Evolutionary conservation across 75 land plant species (phyloP).

Genomic region (Pseudotsuga menziesii): DNA sequence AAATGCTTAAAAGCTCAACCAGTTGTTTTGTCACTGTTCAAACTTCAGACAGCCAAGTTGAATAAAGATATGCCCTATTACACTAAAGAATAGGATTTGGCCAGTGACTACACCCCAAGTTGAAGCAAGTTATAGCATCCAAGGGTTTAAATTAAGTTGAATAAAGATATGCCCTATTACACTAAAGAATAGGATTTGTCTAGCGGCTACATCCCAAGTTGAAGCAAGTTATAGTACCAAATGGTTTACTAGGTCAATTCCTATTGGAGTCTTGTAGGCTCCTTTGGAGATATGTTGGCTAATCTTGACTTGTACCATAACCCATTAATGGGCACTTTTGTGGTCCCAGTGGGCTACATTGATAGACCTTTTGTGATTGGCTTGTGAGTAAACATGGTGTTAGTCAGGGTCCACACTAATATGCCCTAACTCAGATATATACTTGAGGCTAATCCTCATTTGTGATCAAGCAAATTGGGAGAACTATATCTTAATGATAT

Average conservation of each 20-base stretch:
- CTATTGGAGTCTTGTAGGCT: neutral
- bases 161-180: neutral
- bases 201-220: neutral
- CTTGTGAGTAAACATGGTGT: neutral
- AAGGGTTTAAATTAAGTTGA: neutral
- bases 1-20: too few species aligned
- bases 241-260: neutral
- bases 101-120: neutral
- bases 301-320: neutral
- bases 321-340: neutral
- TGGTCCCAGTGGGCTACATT: too few species aligned
- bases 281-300: neutral
- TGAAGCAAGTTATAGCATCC: neutral
- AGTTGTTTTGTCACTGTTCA: too few species aligned
- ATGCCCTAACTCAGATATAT: neutral
- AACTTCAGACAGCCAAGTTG: neutral
- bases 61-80: neutral
- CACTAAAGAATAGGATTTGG: neutral
- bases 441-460: too few species aligned
- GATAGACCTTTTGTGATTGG: too few species aligned
- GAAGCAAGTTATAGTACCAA: neutral
- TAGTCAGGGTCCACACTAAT: neutral
- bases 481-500: too few species aligned
- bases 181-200: neutral
- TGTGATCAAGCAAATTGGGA: too few species aligned